Percentiles rank a stretch among this genome's conserved stretches.
These are phyloP conservation scores for Cryptosporidium meleagridis DNA, from an alignment of 169 alveolate species.

Conservation along the genomic window DNA sequence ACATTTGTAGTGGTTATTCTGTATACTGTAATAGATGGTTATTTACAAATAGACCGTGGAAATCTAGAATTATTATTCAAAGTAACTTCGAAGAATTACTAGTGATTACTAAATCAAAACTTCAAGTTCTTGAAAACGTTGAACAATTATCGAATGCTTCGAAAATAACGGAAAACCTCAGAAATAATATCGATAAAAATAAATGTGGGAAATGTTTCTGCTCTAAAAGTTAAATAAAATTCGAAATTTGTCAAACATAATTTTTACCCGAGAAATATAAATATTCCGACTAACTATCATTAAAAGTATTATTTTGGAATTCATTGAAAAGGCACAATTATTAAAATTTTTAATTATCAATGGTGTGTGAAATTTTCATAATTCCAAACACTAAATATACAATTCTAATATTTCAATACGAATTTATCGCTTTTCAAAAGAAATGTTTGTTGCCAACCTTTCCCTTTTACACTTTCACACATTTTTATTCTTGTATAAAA, in stretches of 20 bases:
- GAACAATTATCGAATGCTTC: background rate
- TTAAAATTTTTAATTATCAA: too few relatives aligned
- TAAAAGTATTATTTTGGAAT: background rate
- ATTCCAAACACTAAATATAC: too few relatives aligned
- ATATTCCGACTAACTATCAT: background rate
- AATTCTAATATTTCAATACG: background rate
- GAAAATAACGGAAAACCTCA: background rate
- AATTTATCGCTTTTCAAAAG: too few relatives aligned
- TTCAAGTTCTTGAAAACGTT: constrained; percentile 8
- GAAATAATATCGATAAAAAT: background rate
- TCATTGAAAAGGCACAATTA: background rate
- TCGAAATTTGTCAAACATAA: too few relatives aligned
- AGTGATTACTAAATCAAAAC: constrained; percentile 26
- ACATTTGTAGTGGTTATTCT: constrained; percentile 58
- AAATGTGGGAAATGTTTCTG: background rate
- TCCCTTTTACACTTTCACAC: too few relatives aligned
- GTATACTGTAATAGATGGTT: constrained; percentile 38
- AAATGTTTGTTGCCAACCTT: background rate
- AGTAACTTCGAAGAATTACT: background rate
- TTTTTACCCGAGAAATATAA: too few relatives aligned
- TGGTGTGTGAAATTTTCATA: background rate
- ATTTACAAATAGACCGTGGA: constrained; percentile 47
- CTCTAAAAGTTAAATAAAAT: background rate
- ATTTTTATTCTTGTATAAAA: too few relatives aligned
- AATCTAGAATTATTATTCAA: constrained; percentile 19